These are phyloP conservation scores for Emmonsiellopsis sp. DNA, from an alignment of 2,329 filamentous ascomycete species.

Conservation along the genomic window DNA sequence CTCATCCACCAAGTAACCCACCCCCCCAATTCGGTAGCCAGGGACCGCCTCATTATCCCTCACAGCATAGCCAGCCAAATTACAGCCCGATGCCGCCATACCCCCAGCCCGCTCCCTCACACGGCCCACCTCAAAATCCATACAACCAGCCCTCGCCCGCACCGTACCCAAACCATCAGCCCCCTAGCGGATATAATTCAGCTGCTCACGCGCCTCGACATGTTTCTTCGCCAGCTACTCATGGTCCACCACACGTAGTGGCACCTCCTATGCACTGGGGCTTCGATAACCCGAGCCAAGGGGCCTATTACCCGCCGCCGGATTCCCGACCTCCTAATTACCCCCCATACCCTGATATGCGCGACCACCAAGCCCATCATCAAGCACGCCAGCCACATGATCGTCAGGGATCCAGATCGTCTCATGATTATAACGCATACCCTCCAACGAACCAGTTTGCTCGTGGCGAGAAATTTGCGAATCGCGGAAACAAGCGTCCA, in stretches of 20 bases:
- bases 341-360: conserved; percentile 27
- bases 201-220: conserved; percentile 17
- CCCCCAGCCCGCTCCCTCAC: conserved; percentile 3
- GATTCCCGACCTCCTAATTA: conserved; percentile 40
- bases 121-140: conserved; percentile 14
- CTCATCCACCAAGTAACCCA: conserved; percentile 4
- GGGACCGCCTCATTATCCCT: conserved; percentile 9
- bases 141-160: conserved; percentile 13
- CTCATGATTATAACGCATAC: conserved; percentile 14
- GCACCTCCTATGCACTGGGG: conserved; percentile 48
- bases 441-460: conserved; percentile 8
- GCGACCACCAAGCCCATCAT: conserved; percentile 16
- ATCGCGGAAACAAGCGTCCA: conserved; percentile 26
- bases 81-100: neutral
- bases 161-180: conserved; percentile 17
- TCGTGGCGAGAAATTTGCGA: conserved; percentile 11
- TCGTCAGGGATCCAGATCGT: conserved; percentile 11
- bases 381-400: conserved; percentile 1
- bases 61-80: conserved; percentile 3
- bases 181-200: conserved; percentile 7
- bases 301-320: neutral
- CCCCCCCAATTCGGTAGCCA: conserved; percentile 8
- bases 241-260: conserved; percentile 36
- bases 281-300: conserved; percentile 29
- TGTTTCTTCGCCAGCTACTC: conserved; percentile 1